These are phyloP conservation scores for Phalaenopsis equestris DNA, from an alignment of 106 monocot species.

Conservation along the genomic window DNA sequence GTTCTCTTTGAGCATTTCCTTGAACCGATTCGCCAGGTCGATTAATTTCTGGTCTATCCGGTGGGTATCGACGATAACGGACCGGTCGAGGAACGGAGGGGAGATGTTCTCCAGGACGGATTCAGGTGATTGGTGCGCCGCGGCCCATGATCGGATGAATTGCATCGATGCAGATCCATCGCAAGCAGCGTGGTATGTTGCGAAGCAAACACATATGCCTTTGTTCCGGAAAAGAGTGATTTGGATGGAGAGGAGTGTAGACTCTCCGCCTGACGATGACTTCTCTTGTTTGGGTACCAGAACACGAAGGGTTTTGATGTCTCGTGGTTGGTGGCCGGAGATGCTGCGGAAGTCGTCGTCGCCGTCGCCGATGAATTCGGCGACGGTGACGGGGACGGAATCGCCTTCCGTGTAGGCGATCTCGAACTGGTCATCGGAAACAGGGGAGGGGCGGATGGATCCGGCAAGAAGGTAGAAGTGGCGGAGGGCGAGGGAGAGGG, in stretches of 20 bases:
- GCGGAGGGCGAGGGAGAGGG: conserved; percentile 39
- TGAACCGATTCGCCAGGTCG: too few relatives aligned
- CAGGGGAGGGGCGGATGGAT: background rate
- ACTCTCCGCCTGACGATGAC: conserved; percentile 15
- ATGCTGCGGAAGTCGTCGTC: conserved; percentile 14
- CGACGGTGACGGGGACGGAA: conserved; percentile 17
- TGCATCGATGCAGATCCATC: conserved; percentile 13
- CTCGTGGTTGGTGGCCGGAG: conserved; percentile 11
- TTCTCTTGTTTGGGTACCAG: conserved; percentile 16
- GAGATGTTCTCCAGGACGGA: too few relatives aligned
- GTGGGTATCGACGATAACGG: conserved; percentile 11
- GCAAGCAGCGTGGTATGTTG: conserved; percentile 12
- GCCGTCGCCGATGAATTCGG: conserved; percentile 12
- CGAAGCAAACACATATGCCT: conserved; percentile 14
- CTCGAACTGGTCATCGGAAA: conserved; percentile 16
- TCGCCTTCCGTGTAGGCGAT: conserved; percentile 23
- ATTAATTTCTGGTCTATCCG: background rate
- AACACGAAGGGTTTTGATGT: background rate
- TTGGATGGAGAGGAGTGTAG: conserved; percentile 16
- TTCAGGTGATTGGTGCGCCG: background rate
- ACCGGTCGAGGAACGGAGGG: conserved; percentile 18
- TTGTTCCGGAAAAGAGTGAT: conserved; percentile 20
- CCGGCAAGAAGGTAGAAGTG: conserved; percentile 38
- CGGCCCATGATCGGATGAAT: conserved; percentile 24
- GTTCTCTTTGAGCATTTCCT: background rate